phyloP scores from a whole-genome alignment of 1,139 yeast genomes.

The Saccharomyces hybrid region DNA sequence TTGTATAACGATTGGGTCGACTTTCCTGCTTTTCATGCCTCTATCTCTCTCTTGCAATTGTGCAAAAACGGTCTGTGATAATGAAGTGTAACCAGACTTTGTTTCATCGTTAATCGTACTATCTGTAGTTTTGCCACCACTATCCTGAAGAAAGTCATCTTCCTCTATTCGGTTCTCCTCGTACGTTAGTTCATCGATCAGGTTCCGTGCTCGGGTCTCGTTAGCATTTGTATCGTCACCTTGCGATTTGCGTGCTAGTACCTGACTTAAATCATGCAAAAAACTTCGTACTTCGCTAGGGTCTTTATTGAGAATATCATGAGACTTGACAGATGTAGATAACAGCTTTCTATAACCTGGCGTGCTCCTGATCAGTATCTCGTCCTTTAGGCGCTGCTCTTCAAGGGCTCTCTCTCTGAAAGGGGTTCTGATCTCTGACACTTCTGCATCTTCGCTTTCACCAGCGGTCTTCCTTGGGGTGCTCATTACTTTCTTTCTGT shows the following conservation, averaged over 20 bases:
- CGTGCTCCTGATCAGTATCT: constrained; percentile 15
- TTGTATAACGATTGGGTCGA: constrained; percentile 10
- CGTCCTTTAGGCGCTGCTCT: constrained; percentile 18
- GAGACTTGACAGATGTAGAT: constrained; percentile 5
- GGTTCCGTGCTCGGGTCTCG: not conserved
- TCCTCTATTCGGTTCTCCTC: constrained; percentile 1
- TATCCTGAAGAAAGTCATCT: not conserved
- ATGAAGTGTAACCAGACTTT: not conserved
- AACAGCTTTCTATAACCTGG: constrained; percentile 17
- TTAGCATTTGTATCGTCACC: constrained; percentile 7
- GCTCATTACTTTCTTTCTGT: constrained; percentile 5
- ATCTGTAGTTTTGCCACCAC: not conserved
- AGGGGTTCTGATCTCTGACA: constrained; percentile 17
- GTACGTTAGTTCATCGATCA: constrained; percentile 4
- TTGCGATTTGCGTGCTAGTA: constrained; percentile 17
- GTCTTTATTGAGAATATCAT: constrained; percentile 12
- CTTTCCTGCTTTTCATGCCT: constrained; percentile 11
- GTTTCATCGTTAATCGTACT: not conserved
- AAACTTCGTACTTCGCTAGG: constrained; percentile 15
- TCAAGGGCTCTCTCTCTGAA: constrained; percentile 21
- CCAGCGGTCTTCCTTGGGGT: constrained; percentile 8
- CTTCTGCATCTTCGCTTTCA: constrained; percentile 4
- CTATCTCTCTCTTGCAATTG: constrained; percentile 6
- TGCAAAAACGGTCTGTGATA: constrained; percentile 13
- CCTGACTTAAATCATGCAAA: constrained; percentile 22